Evolutionary conservation across 2,329 filamentous ascomycete genomes (phyloP), one percentile per base, ranked within the genome.

Genomic region (Stagonosporopsis cucurbitacearum): DNA sequence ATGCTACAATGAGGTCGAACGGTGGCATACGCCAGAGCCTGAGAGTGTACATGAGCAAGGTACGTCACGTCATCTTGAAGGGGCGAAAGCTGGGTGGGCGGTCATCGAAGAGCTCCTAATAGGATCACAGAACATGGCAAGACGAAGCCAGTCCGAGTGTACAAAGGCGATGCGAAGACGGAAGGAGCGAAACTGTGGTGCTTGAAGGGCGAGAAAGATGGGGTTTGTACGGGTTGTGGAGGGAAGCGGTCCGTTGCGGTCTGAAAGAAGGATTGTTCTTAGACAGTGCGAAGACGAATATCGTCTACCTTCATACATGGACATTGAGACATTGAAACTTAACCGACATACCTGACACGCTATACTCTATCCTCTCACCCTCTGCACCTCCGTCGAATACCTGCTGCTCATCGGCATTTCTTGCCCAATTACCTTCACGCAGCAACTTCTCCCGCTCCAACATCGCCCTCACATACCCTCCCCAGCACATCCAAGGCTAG

Each of bases 1-100:
- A 1, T 60, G 58, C 26, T 57, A 53, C 37, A 19, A 52, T 13
- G 53, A 56, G 41, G 23, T 56, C 7, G 41, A 56, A 8, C 36
- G 53, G 20, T 56, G 53, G 53, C 46, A 56, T 17, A 56, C 46
- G 1, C 41, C 53, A 3, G 36, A 50, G 36, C 53, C 42, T 3
- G 47, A 50, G 28, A 41, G 40, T 4, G 35, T 45, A 13, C 52
- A 55, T 25, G 45, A 50, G 35, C 52, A 55, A 55, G 52, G 52
- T 45, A 45, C 11, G 43, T 45, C 2, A n/a, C n/a, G 0, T 26
- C 6, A 15, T 17, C 23, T 11, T 15, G 13, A 15, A 32, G 3
- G 13, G 13, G 13, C 5, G 9, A 30, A 11, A 26, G 25, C 25
- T 9, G 28, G 28, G 6, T 12, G 28, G 5, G 9, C 12, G 3